These are phyloP conservation scores for Zygotorulaspora danielsina DNA, from an alignment of 805 yeast species.

Conservation along the genomic window DNA sequence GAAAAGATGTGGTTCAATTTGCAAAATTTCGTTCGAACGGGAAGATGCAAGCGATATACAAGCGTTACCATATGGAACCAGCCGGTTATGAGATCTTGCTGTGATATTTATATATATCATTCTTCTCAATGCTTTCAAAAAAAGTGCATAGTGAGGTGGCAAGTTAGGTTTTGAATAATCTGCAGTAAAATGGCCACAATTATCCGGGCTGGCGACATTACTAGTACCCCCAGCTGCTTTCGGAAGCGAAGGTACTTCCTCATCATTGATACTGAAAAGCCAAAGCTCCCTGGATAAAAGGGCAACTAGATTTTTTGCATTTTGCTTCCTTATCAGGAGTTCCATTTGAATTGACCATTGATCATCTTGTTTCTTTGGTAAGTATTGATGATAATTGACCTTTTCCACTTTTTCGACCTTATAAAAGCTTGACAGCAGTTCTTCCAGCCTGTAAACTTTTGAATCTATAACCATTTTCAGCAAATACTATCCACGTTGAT, in stretches of 20 bases:
- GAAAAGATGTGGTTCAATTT: conserved; percentile 46
- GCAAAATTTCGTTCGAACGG: conserved; percentile 34
- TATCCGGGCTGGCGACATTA: conserved; percentile 23
- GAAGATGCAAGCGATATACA: conserved; percentile 30
- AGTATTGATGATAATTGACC: conserved; percentile 34
- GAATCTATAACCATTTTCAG: conserved; percentile 9
- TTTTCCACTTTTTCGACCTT: conserved; percentile 29
- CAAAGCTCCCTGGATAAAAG: conserved; percentile 42
- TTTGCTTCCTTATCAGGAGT: conserved; percentile 34
- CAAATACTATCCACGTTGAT: not conserved
- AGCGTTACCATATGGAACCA: conserved; percentile 51
- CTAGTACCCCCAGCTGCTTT: conserved; percentile 13
- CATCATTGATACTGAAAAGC: conserved; percentile 41
- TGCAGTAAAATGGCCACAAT: conserved; percentile 33
- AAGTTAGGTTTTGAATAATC: conserved; percentile 37
- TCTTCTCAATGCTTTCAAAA: conserved; percentile 47
- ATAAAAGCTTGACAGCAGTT: conserved; percentile 31
- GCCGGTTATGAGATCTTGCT: conserved; percentile 31
- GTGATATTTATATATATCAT: conserved; percentile 37
- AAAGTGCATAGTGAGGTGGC: conserved; percentile 43
- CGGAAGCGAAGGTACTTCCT: conserved; percentile 35
- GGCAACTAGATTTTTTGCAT: conserved; percentile 38
- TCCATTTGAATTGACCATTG: conserved; percentile 43
- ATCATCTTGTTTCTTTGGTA: conserved; percentile 36
- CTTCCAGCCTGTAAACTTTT: conserved; percentile 26